Conservation (phyloP, 371 early-diverging fungal species). For the Rhizopus sp. region DNA sequence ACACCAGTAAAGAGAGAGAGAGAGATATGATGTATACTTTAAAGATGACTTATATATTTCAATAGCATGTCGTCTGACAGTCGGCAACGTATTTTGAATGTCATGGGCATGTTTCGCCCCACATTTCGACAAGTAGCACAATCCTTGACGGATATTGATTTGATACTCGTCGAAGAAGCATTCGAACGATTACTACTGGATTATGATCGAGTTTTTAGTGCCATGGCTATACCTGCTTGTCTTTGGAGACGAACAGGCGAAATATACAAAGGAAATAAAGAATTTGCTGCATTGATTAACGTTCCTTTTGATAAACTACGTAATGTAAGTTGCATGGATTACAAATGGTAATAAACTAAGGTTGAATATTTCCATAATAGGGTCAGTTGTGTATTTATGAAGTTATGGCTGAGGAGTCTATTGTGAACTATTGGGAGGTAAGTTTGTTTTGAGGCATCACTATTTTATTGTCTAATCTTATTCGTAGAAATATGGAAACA, state of each 20-base stretch:
- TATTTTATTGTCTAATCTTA: not conserved
- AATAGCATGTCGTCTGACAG: slow-evolving; percentile 70
- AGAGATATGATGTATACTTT: not conserved
- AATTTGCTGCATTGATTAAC: slow-evolving; percentile 88
- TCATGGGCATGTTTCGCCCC: slow-evolving; percentile 86
- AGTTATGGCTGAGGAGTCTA: slow-evolving; percentile 84
- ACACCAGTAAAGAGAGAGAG: slow-evolving; percentile 55
- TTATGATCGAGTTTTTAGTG: slow-evolving; percentile 74
- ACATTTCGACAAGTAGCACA: slow-evolving; percentile 84
- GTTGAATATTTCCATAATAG: slow-evolving; percentile 13
- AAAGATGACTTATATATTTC: slow-evolving; percentile 3
- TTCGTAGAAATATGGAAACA: slow-evolving; percentile 83
- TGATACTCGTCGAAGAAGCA: slow-evolving; percentile 89
- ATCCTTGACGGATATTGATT: slow-evolving; percentile 87
- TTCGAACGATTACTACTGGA: slow-evolving; percentile 85
- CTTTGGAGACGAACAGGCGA: slow-evolving; percentile 95
- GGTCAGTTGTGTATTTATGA: slow-evolving; percentile 86
- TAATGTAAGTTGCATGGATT: slow-evolving; percentile 48
- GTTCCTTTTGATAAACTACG: slow-evolving; percentile 75
- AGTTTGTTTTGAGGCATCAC: not conserved
- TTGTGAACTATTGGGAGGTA: slow-evolving; percentile 83
- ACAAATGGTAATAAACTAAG: not conserved
- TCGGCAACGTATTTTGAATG: slow-evolving; percentile 79
- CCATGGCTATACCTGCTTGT: slow-evolving; percentile 94
- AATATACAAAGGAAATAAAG: slow-evolving; percentile 93